phyloP scores from a whole-genome alignment of 1,284 basidiomycete species.

The Trametes versicolor region DNA sequence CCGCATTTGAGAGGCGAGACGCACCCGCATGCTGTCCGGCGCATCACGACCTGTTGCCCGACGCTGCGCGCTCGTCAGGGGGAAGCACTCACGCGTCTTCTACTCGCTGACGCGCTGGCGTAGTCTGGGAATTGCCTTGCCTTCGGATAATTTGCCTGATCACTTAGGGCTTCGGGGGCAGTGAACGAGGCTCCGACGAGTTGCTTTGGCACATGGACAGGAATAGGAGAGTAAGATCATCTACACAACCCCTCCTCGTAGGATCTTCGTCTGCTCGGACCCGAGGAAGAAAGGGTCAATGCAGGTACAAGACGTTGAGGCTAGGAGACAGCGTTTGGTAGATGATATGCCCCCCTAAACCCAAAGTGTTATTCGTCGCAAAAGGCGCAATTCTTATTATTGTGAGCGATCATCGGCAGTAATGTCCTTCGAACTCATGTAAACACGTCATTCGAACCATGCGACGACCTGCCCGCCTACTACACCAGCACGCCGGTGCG shows the following conservation, averaged over 20 bases:
- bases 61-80: slow-evolving; percentile 3
- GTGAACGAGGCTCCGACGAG: not conserved
- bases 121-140: slow-evolving; percentile 7
- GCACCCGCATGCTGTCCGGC: not conserved
- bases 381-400: too few relatives aligned
- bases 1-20: not conserved
- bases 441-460: slow-evolving; percentile 8
- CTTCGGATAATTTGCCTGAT: slow-evolving; percentile 6
- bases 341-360: too few relatives aligned
- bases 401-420: slow-evolving; percentile 8
- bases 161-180: slow-evolving; percentile 9
- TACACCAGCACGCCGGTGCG: not conserved
- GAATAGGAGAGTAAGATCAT: slow-evolving; percentile 13
- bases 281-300: slow-evolving; percentile 10
- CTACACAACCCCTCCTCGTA: not conserved
- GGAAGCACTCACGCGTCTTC: not conserved
- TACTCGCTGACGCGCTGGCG: not conserved
- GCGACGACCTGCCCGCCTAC: not conserved
- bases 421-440: not conserved
- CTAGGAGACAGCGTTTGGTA: not conserved
- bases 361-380: too few relatives aligned
- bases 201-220: slow-evolving; percentile 10
- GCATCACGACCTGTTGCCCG: not conserved
- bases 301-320: not conserved
- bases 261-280: slow-evolving; percentile 10